Base-by-base conservation (phyloP, 2,329 filamentous ascomycete species). In the Aspergillus sp. region DNA sequence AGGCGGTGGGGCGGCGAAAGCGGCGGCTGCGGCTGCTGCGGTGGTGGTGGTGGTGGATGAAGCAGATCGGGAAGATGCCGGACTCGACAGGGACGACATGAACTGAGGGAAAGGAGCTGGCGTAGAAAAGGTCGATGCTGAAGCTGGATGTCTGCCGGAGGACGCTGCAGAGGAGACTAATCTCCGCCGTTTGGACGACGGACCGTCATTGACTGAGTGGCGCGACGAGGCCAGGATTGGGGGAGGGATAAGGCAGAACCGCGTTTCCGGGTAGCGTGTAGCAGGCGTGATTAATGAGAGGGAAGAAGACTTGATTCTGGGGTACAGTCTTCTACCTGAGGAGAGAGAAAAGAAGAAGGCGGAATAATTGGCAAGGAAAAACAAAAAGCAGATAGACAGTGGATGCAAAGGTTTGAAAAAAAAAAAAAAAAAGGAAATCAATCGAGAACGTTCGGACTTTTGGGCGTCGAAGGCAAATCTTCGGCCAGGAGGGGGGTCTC, bases 201-300 rank as follows among this genome's bases (percentile, higher is more conserved):
- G 68, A 43, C 61, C 70, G 66, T 72, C 73, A 76, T 75, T 66
- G 70, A 72, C 69, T 67, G 61, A 32, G 61, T 68, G 63, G 69
- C 65, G 66, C 58, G 66, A 60, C 32, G 62, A 63, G 65, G 68
- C 65, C 69, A 69, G 66, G 62, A 62, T 66, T 36, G 32, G 32
- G 57, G 59, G 48, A 23, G 52, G 25, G 39, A 23, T 13, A 21
- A 49, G 17, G 48, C 51, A 32, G 12, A 55, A 21, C 39, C 23
- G 38, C 32, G 32, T 36, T 13, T 36, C 32, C 32, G 32, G 32
- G 5, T 36, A 36, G 32, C 32, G 32, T 36, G 32, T 36, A 15
- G 32, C 10, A 36, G 32, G 32, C 32, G 32, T 36, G 12, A 5
- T 15, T 36, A 4, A 36, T 12, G 25, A 8, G 3, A 28, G 25